Percentiles rank a stretch among this genome's conserved stretches.
Conservation (phyloP, 2,329 filamentous ascomycete genomes). For the Phyllosticta citribraziliensis region DNA sequence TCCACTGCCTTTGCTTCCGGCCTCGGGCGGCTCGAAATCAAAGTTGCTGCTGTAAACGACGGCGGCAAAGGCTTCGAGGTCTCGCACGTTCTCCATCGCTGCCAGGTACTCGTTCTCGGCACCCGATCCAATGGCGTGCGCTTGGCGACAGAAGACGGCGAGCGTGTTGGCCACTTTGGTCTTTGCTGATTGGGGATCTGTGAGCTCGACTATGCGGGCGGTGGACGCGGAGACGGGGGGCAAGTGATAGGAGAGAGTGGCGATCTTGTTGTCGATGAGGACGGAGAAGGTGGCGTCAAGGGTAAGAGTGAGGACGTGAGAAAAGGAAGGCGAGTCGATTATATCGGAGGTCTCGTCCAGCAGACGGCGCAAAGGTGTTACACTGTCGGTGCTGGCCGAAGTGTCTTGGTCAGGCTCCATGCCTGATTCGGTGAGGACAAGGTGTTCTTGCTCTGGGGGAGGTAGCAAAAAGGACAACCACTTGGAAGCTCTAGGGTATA, state of each 20-base stretch:
- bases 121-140: slow-evolving; percentile 71
- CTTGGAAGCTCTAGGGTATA: slow-evolving; percentile 27
- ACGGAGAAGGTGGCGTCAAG: slow-evolving; percentile 81
- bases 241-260: slow-evolving; percentile 65
- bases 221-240: slow-evolving; percentile 33
- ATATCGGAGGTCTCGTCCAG: slow-evolving; percentile 94
- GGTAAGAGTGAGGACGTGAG: slow-evolving; percentile 73
- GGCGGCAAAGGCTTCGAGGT: slow-evolving; percentile 74
- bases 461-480: slow-evolving; percentile 86
- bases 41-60: slow-evolving; percentile 83
- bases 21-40: slow-evolving; percentile 39
- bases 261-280: slow-evolving; percentile 73
- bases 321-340: slow-evolving; percentile 86
- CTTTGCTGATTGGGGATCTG: slow-evolving; percentile 39
- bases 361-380: slow-evolving; percentile 61
- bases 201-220: slow-evolving; percentile 42
- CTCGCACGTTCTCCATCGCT: slow-evolving; percentile 65
- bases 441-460: slow-evolving; percentile 64
- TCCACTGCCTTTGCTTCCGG: slow-evolving; percentile 1
- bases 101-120: slow-evolving; percentile 40
- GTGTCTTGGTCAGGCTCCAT: slow-evolving; percentile 41
- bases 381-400: slow-evolving; percentile 19
- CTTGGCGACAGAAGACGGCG: slow-evolving; percentile 82
- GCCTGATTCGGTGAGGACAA: slow-evolving; percentile 77
- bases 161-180: slow-evolving; percentile 81